A percentile compares a stretch with the other conserved stretches of the same genome.
Conservation (phyloP, 2,329 filamentous ascomycete species). For the Fusarium bulbicola region DNA sequence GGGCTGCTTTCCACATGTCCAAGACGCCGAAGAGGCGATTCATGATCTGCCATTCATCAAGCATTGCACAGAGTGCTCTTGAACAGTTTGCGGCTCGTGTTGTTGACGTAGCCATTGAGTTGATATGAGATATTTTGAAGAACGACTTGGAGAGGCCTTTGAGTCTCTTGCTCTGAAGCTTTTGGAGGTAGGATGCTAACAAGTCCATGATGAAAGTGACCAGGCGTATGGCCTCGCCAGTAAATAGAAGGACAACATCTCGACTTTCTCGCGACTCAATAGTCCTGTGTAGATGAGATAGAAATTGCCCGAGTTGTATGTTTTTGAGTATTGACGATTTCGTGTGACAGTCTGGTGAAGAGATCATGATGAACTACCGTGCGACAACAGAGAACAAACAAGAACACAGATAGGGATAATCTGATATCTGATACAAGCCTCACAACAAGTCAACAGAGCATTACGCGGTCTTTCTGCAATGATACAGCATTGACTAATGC, state of each 20-base stretch:
- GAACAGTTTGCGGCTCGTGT: not conserved
- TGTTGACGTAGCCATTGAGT: not conserved
- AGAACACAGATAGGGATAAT: not conserved
- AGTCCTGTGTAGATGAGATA: not conserved
- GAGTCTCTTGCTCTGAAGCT: not conserved
- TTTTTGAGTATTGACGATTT: not conserved
- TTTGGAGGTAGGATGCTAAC: not conserved
- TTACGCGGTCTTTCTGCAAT: not conserved
- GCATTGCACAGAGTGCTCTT: not conserved
- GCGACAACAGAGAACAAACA: not conserved
- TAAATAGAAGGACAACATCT: not conserved
- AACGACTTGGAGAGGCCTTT: not conserved
- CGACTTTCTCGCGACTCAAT: not conserved
- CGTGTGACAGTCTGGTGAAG: not conserved
- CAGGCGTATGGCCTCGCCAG: not conserved
- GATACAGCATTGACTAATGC: not conserved
- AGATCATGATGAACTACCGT: not conserved
- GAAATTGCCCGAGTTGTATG: not conserved
- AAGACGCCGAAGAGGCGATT: not conserved
- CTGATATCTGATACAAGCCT: not conserved
- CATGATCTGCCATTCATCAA: conserved; percentile 10
- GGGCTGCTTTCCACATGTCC: not conserved
- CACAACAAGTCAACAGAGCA: not conserved
- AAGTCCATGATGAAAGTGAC: not conserved
- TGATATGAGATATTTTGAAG: not conserved